phyloP scores from a whole-genome alignment of 306 rosid genomes.

The Trifolium repens region DNA sequence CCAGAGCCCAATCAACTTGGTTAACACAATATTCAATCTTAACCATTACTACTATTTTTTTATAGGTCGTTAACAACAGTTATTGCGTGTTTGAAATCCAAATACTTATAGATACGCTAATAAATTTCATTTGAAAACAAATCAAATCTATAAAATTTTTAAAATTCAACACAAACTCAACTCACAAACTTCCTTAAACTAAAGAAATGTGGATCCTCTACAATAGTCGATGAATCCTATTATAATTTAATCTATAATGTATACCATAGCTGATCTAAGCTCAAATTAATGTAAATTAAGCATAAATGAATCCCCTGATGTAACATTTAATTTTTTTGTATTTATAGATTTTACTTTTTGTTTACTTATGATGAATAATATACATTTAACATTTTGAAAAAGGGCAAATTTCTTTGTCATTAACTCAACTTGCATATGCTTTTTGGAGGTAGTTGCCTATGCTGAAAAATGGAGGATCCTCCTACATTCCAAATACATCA shows the following conservation, averaged over 20 bases:
- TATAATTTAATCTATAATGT: no score
- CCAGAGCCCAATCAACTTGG: no score
- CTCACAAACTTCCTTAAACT: not conserved
- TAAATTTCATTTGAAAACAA: no score
- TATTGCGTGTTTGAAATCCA: no score
- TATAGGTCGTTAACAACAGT: no score
- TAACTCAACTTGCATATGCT: not conserved
- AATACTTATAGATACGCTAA: no score
- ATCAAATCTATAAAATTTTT: not conserved
- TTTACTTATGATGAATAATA: not conserved
- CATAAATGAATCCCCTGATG: not conserved
- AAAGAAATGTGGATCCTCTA: not conserved
- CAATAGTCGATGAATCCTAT: not conserved
- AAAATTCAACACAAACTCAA: not conserved
- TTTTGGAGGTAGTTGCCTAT: constrained; percentile 19
- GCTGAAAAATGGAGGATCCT: constrained; percentile 17
- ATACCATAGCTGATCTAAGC: not conserved
- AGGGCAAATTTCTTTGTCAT: constrained; percentile 9
- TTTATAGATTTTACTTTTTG: not conserved
- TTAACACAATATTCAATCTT: no score
- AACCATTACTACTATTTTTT: no score
- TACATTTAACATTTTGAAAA: not conserved
- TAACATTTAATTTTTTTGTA: not conserved
- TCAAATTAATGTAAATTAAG: not conserved
- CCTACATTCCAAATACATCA: constrained; percentile 35